Conservation (phyloP, 2,329 filamentous ascomycete species). For the Colletotrichum truncatum region DNA sequence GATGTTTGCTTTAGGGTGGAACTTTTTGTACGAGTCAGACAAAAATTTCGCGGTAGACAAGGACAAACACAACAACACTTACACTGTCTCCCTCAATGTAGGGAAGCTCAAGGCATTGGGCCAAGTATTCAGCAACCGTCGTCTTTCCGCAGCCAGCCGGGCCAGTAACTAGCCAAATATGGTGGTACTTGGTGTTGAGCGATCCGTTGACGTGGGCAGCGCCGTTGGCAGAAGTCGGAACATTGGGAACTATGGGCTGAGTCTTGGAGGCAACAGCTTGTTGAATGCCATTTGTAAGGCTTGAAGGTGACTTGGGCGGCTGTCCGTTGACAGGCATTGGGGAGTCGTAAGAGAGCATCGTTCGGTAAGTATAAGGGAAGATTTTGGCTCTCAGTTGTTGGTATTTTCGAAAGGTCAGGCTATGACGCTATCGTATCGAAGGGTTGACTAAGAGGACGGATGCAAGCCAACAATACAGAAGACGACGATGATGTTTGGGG, state of each 20-base stretch:
- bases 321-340: slow-evolving; percentile 55
- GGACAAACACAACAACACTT: slow-evolving; percentile 49
- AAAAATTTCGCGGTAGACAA: neutral
- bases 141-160: slow-evolving; percentile 84
- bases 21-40: slow-evolving; percentile 57
- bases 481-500: neutral
- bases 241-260: slow-evolving; percentile 14
- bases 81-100: slow-evolving; percentile 85
- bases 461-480: neutral
- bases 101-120: slow-evolving; percentile 69
- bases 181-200: slow-evolving; percentile 57
- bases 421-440: slow-evolving; percentile 19
- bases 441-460: neutral
- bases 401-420: neutral
- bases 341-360: slow-evolving; percentile 62
- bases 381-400: neutral
- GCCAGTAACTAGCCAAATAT: slow-evolving; percentile 84
- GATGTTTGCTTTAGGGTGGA: slow-evolving; percentile 80
- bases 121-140: slow-evolving; percentile 74
- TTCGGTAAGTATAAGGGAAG: neutral
- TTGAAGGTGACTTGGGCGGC: slow-evolving; percentile 37
- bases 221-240: slow-evolving; percentile 36
- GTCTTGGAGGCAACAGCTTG: slow-evolving; percentile 40
- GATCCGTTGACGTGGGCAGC: slow-evolving; percentile 40
- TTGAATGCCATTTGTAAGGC: slow-evolving; percentile 35